Conservation (phyloP, 2,329 filamentous ascomycete genomes). For the Colletotrichum sp. region DNA sequence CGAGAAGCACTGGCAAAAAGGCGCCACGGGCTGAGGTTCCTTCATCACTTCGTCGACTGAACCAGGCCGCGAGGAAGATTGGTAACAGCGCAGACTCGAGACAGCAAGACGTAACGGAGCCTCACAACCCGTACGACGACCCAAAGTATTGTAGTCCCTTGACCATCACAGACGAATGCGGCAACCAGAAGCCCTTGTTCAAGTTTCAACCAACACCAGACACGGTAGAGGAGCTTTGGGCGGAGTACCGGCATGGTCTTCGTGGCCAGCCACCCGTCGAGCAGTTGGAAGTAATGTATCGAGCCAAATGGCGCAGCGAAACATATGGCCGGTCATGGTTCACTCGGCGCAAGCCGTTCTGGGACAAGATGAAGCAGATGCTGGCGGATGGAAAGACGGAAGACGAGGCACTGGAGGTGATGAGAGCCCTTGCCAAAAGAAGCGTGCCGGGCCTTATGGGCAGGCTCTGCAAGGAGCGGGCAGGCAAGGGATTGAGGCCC, state of each 20-base stretch:
- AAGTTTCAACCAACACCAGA: constrained; percentile 4
- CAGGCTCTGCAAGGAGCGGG: not conserved
- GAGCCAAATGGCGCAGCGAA: constrained; percentile 11
- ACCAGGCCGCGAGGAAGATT: not conserved
- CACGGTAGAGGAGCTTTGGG: constrained; percentile 18
- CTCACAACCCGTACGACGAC: not conserved
- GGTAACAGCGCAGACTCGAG: not conserved
- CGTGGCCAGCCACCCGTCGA: constrained; percentile 8
- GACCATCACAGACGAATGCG: not conserved
- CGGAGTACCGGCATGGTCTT: constrained; percentile 14
- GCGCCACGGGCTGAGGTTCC: not conserved
- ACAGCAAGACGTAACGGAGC: not conserved
- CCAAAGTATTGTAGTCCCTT: constrained; percentile 11
- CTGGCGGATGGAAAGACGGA: constrained; percentile 1
- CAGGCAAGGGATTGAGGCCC: not conserved
- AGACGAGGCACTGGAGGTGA: not conserved
- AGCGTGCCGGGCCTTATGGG: constrained; percentile 2
- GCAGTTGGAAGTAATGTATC: constrained; percentile 6
- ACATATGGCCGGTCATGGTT: constrained; percentile 17
- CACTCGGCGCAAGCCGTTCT: constrained; percentile 14
- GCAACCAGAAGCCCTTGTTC: constrained; percentile 1
- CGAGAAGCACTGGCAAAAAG: not conserved
- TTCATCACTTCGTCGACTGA: not conserved
- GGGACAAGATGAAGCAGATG: constrained; percentile 11
- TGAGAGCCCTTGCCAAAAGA: not conserved